Conservation (phyloP, 2,329 filamentous ascomycete species). For the Massarina eburnea region DNA sequence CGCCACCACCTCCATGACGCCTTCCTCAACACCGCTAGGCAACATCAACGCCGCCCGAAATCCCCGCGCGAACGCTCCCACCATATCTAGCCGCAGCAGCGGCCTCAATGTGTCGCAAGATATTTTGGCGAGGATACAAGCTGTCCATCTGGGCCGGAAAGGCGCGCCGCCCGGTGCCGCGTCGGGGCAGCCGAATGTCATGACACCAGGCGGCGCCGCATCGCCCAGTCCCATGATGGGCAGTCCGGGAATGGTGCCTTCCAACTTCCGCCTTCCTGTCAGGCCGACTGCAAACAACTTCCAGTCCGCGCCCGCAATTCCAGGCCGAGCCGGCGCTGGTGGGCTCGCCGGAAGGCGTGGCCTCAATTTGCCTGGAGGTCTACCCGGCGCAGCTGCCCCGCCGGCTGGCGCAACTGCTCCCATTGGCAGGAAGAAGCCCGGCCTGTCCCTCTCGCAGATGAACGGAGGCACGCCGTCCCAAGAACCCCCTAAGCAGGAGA, state of each 20-base stretch:
- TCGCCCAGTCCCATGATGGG: constrained; percentile 30
- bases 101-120: constrained; percentile 60
- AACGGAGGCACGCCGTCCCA: constrained; percentile 33
- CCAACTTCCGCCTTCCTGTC: constrained; percentile 47
- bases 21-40: constrained; percentile 82
- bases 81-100: constrained; percentile 51
- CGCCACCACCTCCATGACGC: constrained; percentile 60
- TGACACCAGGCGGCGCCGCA: constrained; percentile 24
- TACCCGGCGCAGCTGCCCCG: constrained; percentile 47
- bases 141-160: constrained; percentile 67
- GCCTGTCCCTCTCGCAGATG: constrained; percentile 49
- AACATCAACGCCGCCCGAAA: constrained; percentile 70
- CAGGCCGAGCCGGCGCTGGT: constrained; percentile 51
- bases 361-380: constrained; percentile 61
- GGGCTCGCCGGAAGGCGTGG: constrained; percentile 70
- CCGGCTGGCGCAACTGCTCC: constrained; percentile 39
- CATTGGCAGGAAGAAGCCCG: constrained; percentile 45
- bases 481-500: constrained; percentile 38
- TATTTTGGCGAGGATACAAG: constrained; percentile 69
- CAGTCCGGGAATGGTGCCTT: constrained; percentile 44
- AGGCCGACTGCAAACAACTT: constrained; percentile 46
- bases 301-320: constrained; percentile 52
- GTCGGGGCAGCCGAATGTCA: constrained; percentile 29
- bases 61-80: constrained; percentile 47
- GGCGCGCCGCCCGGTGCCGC: constrained; percentile 51